Evolutionary conservation across 1,284 basidiomycete species (phyloP), one percentile per base, ranked within the genome.

Genomic region (Papiliotrema fonsecae): DNA sequence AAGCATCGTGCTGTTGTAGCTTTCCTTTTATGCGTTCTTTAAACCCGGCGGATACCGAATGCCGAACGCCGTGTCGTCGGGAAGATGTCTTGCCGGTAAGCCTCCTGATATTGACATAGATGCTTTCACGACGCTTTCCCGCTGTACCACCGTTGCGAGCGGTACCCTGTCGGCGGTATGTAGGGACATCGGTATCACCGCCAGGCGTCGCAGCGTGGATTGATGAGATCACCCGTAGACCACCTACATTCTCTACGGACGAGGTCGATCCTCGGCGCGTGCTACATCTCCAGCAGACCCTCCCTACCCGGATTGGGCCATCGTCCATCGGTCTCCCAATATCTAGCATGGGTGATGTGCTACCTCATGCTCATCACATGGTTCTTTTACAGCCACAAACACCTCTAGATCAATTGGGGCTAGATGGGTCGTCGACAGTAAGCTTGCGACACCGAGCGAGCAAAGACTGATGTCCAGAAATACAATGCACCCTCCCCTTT

Each of bases 381-480:
- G 80, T 77, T 2, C 87, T 86, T 75, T 88, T 88, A 70, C 82
- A 87, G 55, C 80, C 82, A 2, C 78, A 81, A 39, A 78, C 77
- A 30, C 79, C 83, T 6, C 81, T 87, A 57, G 57, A 65, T 7
- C 66, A 75, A 11, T 75, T 90, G 27, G 80, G 82, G 6, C 56
- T 73, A 22, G 87, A 89, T 63, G 86, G 86, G 11, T 64, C 66
- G 1, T 62, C 60, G 2, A 59, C 61, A 11, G 88, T 87, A 16
- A 84, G 87, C 59, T 75, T 76, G 7, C 22, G 9, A 5, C 16
- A 21, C 25, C 37, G 7, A 16, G 18, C 25, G 19, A 16, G 19
- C 11, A 47, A 10, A 6, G 18, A 16, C 83, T 49, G 82, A 47
- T 44, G 16, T 4, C 25, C 49, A 73, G 69, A 69, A 70, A 31